phyloP scores from a whole-genome alignment of 345 rosid species.

The Citrus maxima region DNA sequence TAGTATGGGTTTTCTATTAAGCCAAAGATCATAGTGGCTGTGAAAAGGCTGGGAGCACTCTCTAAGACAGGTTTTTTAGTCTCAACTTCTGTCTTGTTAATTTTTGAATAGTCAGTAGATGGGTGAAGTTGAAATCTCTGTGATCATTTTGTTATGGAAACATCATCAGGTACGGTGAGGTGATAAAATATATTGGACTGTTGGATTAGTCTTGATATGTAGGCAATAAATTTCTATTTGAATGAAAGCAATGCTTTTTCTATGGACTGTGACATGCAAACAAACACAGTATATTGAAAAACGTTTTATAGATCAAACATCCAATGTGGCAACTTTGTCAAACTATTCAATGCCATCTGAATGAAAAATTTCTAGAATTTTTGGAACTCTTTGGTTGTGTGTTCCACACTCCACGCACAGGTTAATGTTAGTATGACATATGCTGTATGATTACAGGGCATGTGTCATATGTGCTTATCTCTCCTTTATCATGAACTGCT shows the following conservation, averaged over 20 bases:
- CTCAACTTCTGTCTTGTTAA: neutral
- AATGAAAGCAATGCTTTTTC: neutral
- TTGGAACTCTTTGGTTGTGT: neutral
- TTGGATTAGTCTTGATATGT: neutral
- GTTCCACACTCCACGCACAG: neutral
- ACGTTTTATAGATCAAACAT: neutral
- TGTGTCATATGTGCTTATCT: neutral
- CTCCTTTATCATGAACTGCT: neutral
- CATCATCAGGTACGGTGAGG: neutral
- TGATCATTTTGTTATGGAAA: neutral
- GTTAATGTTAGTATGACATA: neutral
- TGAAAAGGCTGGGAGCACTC: neutral
- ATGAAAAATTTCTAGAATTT: neutral
- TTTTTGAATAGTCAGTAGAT: neutral
- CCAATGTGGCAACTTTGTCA: neutral
- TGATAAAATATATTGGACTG: neutral
- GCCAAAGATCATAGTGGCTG: neutral
- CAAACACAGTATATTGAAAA: neutral
- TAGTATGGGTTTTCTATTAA: neutral
- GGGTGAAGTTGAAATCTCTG: neutral
- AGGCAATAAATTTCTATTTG: too few species aligned
- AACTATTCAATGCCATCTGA: neutral
- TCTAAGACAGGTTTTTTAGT: neutral
- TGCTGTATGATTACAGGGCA: neutral
- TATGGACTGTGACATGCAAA: neutral